phyloP scores from a whole-genome alignment of 345 rosid species.

The Conringia planisiliqua region DNA sequence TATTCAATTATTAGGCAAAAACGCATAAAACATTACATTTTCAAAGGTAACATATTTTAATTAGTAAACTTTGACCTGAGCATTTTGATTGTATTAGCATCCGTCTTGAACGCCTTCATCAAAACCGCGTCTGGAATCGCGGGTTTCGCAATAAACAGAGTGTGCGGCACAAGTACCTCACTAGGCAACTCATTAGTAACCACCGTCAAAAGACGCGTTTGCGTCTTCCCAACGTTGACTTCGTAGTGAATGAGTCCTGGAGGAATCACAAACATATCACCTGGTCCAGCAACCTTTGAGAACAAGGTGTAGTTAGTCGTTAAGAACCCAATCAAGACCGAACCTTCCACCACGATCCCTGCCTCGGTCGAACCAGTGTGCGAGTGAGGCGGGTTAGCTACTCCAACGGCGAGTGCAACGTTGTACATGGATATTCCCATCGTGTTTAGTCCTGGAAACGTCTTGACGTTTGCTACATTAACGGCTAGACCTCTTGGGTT shows the following conservation, averaged over 20 bases:
- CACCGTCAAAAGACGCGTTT: conserved; percentile 48
- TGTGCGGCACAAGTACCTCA: conserved; percentile 30
- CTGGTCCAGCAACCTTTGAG: conserved; percentile 45
- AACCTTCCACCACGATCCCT: conserved; percentile 50
- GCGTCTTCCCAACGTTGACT: conserved; percentile 53
- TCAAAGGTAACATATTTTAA: background rate
- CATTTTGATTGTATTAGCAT: conserved; percentile 35
- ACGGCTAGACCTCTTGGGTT: conserved; percentile 37
- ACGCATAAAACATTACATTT: conserved; percentile 1
- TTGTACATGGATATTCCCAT: conserved; percentile 69
- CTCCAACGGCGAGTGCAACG: conserved; percentile 48
- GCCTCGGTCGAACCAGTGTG: conserved; percentile 60
- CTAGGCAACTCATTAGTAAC: conserved; percentile 71
- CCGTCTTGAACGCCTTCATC: conserved; percentile 46
- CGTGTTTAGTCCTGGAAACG: conserved; percentile 59
- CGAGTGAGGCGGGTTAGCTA: conserved; percentile 63
- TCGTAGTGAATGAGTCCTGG: conserved; percentile 65
- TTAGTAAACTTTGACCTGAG: conserved; percentile 53
- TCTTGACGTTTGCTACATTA: conserved; percentile 38
- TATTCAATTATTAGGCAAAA: conserved; percentile 19
- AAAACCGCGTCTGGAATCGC: conserved; percentile 52
- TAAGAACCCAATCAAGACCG: conserved; percentile 57
- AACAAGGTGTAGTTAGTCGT: conserved; percentile 42
- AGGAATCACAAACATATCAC: conserved; percentile 65
- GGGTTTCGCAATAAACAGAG: conserved; percentile 47